phyloP scores from a whole-genome alignment of 2,329 filamentous ascomycete genomes.

The Alternaria sp. region DNA sequence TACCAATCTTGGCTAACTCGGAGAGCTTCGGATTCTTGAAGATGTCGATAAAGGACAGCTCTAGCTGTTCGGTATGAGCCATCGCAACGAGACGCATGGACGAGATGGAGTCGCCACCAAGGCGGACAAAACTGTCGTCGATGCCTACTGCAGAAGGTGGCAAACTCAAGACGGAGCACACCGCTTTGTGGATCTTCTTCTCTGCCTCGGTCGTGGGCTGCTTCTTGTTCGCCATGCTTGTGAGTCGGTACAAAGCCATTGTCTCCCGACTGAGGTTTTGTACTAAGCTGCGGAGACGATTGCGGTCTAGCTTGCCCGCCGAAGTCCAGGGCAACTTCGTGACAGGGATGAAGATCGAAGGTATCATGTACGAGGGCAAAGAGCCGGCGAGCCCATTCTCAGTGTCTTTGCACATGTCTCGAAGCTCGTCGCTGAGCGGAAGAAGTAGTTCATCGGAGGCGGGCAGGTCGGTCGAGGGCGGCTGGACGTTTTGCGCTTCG shows the following conservation, averaged over 20 bases:
- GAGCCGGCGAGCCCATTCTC: constrained; percentile 38
- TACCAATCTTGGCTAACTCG: constrained; percentile 37
- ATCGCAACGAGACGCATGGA: constrained; percentile 41
- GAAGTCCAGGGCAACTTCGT: constrained; percentile 41
- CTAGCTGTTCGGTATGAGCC: constrained; percentile 33
- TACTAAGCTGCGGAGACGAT: constrained; percentile 34
- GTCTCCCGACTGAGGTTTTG: constrained; percentile 38
- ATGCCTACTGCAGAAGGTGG: constrained; percentile 31
- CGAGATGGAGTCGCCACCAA: constrained; percentile 40
- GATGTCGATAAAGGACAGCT: constrained; percentile 40
- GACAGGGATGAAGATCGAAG: constrained; percentile 41
- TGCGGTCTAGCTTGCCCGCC: constrained; percentile 43
- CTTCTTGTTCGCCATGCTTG: constrained; percentile 36
- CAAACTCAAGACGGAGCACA: constrained; percentile 37
- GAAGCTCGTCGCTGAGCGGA: constrained; percentile 32
- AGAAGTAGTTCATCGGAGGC: constrained; percentile 37
- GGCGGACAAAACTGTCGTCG: constrained; percentile 45
- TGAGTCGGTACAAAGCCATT: constrained; percentile 38
- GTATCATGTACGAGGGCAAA: constrained; percentile 45
- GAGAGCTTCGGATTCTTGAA: constrained; percentile 41
- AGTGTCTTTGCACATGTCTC: constrained; percentile 36
- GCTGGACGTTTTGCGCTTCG: constrained; percentile 16
- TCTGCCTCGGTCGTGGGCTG: constrained; percentile 34
- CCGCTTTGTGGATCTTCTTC: constrained; percentile 40
- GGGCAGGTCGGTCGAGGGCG: constrained; percentile 23